Base-by-base conservation (phyloP, 768 basidiomycete genomes). In the Myochromella boudieri region DNA sequence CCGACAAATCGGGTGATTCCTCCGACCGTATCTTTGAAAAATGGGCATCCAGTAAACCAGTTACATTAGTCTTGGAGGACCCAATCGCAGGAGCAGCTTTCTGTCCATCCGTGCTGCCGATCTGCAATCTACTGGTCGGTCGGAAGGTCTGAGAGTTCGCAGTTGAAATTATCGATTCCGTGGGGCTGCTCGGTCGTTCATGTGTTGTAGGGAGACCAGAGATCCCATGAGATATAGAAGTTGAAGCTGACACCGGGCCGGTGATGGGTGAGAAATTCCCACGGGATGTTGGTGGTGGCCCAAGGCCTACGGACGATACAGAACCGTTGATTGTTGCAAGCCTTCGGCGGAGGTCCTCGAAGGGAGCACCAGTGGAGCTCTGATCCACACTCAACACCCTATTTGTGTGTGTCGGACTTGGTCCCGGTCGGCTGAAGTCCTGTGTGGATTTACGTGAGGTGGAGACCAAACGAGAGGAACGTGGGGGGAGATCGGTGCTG, bases 21-120 rank as follows among this genome's bases (percentile, higher is more conserved):
- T 90, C 87, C 4, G 80, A 69, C 24, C 76, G 75, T 26, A 89
- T 69, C 57, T 82, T 80, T 2, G 81, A 77, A n/a, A n/a, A n/a
- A 36, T 91, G 85, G 0, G 87, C 76, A 57, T 97, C 89, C 46
- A 97, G 64, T 34, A 91, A 66, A 0, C 95, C 95, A 7, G 82
- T 76, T 0, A 89, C 95, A 58, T 85, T 94, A 6, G 84, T 79
- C 60, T 81, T 86, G 6, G 89, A 90, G 2, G 93, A 87, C 1
- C 89, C 94, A 31, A 98, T 70, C 3, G 94, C 91, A 21, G 97
- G 89, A 0, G 91, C 89, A 3, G 90, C 94, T 60, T 95, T 95
- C 54, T 84, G 84, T 1, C 83, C 78, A 53, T 93, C 91, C 10
- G 75, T 75, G 39, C 82, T 80, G 5, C 86, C 86, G 11, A 87